Percentiles rank a stretch among this genome's conserved stretches.
phyloP scores from a whole-genome alignment of 148 eudicot species.

The Vaccinium macrocarpon region DNA sequence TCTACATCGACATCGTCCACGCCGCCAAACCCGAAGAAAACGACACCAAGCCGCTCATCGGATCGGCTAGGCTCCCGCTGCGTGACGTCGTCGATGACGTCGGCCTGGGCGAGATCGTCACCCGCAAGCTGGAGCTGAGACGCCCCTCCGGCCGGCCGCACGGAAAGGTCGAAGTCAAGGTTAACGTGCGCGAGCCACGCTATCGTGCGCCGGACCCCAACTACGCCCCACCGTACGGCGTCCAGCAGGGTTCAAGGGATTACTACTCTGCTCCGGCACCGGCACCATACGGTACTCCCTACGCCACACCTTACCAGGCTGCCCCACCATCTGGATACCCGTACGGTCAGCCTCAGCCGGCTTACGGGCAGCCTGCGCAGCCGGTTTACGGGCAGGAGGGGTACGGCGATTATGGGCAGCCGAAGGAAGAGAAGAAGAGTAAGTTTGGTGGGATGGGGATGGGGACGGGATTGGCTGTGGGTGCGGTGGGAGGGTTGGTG shows the following conservation, averaged over 20 bases:
- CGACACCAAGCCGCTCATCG: conserved; percentile 68
- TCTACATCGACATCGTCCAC: conserved; percentile 71
- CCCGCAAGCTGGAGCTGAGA: conserved; percentile 45
- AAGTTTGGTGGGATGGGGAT: conserved; percentile 60
- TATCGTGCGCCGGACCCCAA: conserved; percentile 60
- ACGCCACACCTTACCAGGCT: conserved; percentile 25
- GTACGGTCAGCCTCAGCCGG: conserved; percentile 17
- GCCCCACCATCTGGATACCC: conserved; percentile 36
- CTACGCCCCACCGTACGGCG: conserved; percentile 57
- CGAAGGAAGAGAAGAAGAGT: conserved; percentile 53
- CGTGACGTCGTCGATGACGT: conserved; percentile 56
- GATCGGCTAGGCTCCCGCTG: conserved; percentile 54
- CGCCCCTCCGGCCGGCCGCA: conserved; percentile 95
- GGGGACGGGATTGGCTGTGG: conserved; percentile 93
- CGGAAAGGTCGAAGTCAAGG: conserved; percentile 54
- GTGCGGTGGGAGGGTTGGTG: conserved; percentile 71
- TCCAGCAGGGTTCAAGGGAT: conserved; percentile 34
- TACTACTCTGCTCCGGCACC: conserved; percentile 19
- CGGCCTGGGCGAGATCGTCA: conserved; percentile 37
- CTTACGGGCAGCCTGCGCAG: conserved; percentile 27
- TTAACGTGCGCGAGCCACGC: conserved; percentile 44
- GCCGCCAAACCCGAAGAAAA: conserved; percentile 46
- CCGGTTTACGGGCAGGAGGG: conserved; percentile 17
- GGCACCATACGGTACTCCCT: conserved; percentile 25
- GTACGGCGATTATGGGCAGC: conserved; percentile 9